Evolutionary conservation across 345 rosid genomes (phyloP).

Genomic region (Citrus sinensis): DVS_A1.0 CM039168.1:25821501-25822000

Average conservation of each 20-base stretch:
- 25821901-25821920: too few relatives aligned
- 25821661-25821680: background rate
- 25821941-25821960: background rate
- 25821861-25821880: too few relatives aligned
- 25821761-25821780: background rate
- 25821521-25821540: background rate
- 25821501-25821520: background rate
- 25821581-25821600: background rate
- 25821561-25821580: background rate
- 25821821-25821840: background rate
- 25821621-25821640: background rate
- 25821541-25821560: background rate
- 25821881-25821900: background rate
- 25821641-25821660: background rate
- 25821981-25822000: too few relatives aligned
- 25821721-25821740: too few relatives aligned
- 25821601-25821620: background rate
- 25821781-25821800: background rate
- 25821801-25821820: background rate
- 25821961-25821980: too few relatives aligned
- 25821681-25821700: background rate
- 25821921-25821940: too few relatives aligned
- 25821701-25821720: background rate
- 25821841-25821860: too few relatives aligned
- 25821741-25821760: background rate